These are phyloP conservation scores for Stemphylium lycopersici DNA, from an alignment of 2,329 filamentous ascomycete genomes.

Conservation along the genomic window DNA sequence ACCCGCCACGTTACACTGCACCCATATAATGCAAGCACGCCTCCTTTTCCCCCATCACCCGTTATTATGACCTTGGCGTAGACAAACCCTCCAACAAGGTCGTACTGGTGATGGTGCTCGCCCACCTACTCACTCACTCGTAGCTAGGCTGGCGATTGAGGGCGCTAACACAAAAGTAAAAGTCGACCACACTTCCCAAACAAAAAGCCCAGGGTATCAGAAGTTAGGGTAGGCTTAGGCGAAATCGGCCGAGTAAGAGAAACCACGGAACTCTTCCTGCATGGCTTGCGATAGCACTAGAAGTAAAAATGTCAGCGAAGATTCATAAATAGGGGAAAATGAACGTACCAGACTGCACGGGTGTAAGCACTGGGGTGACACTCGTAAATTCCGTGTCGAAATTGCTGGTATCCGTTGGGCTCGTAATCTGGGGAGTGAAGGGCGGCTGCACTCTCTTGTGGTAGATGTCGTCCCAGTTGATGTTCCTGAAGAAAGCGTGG, in stretches of 20 bases:
- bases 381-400: constrained; percentile 99
- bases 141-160: constrained; percentile 1
- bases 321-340: background rate
- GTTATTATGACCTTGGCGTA: background rate
- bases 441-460: constrained; percentile 90
- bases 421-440: constrained; percentile 88
- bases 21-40: background rate
- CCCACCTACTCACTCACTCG: background rate
- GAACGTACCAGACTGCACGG: constrained; percentile 90
- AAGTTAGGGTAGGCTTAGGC: constrained; percentile 50
- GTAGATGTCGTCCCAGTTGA: constrained; percentile 99
- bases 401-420: constrained; percentile 97
- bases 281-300: constrained; percentile 94
- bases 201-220: constrained; percentile 19
- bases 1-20: constrained; percentile 1
- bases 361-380: constrained; percentile 94
- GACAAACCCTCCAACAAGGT: background rate
- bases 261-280: constrained; percentile 99
- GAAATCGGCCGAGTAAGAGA: constrained; percentile 95
- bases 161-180: constrained; percentile 13
- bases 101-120: background rate
- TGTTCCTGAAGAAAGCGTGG: constrained; percentile 96
- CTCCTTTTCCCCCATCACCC: background rate
- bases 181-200: constrained; percentile 13
- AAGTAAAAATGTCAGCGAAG: constrained; percentile 22